Base-by-base conservation (phyloP, 2,329 filamentous ascomycete genomes). In the Claviceps fusiformis region DNA sequence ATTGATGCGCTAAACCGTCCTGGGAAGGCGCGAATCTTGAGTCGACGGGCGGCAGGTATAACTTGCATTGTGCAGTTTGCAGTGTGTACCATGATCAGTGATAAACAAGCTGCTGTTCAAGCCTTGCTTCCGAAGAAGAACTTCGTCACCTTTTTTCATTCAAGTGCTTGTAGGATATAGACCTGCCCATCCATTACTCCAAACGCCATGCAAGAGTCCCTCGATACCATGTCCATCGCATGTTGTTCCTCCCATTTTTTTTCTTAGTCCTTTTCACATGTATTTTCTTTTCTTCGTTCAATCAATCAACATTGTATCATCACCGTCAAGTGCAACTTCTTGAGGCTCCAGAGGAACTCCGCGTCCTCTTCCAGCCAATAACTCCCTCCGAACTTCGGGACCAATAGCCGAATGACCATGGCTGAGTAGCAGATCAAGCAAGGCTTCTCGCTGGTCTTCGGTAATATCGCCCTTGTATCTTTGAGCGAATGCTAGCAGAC, bases 381-480 rank as follows among this genome's bases (percentile, higher is more conserved):
- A 68, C 68, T 98, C 92, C 63, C 90, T 82, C 62, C 93, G 77
- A 31, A 97, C 88, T 68, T 97, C 93, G 0, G 93, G 90, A 0
- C 89, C 90, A 60, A 98, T 96, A 57, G 85, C 81, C 58, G 84
- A 83, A 71, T 98, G 93, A 0, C 91, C 91, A 58, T 92, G 83
- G 4, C 83, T 85, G 47, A 95, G 75, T 19, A 98, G 74, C 57
- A 98, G 71, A 71, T 98, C 93, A 6, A 98, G 74, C 52, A 98
- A 72, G 0, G 90, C 88, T 71, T 98, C 92, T 62, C 91, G 78
- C 74, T 95, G 91, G 62, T 96, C 91, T 68, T 96, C 91, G 1
- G 90, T 95, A 62, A 96, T 92, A 69, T 97, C 92, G 62, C 96
- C 95, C 65, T 90, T 85, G 72, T 97, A 98, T 55, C 92, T 79